phyloP scores from a whole-genome alignment of 1,284 basidiomycete species.

The Microbotryomycetes sp. region DNA sequence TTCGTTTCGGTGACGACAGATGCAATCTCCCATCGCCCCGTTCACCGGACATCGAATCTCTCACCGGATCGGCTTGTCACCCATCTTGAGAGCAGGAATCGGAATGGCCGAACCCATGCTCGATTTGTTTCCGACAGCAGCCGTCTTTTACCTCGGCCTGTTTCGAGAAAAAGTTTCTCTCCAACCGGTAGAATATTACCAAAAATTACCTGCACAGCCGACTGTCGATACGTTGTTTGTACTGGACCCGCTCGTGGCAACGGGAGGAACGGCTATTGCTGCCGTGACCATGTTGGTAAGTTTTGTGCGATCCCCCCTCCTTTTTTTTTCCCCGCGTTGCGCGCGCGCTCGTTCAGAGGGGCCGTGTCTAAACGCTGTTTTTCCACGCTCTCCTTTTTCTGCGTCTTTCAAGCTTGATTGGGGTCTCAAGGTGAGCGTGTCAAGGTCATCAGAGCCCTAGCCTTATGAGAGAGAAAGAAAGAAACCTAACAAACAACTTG shows the following conservation, averaged over 20 bases:
- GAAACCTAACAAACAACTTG: no score
- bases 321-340: background rate
- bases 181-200: slow-evolving; percentile 94
- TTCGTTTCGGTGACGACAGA: slow-evolving; percentile 3
- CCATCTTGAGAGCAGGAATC: slow-evolving; percentile 83
- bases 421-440: slow-evolving; percentile 61
- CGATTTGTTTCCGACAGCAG: slow-evolving; percentile 72
- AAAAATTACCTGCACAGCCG: slow-evolving; percentile 71
- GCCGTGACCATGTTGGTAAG: slow-evolving; percentile 65
- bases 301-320: background rate
- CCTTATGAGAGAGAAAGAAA: background rate
- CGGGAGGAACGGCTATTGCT: slow-evolving; percentile 84
- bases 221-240: slow-evolving; percentile 76
- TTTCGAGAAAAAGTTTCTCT: slow-evolving; percentile 83
- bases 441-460: no score
- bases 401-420: slow-evolving; percentile 52
- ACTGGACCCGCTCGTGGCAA: slow-evolving; percentile 82
- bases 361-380: slow-evolving; percentile 1
- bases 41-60: slow-evolving; percentile 44
- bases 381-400: background rate
- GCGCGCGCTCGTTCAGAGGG: background rate
- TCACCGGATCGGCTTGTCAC: slow-evolving; percentile 71
- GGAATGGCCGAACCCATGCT: slow-evolving; percentile 87
- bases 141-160: slow-evolving; percentile 82
- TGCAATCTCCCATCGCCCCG: slow-evolving; percentile 39